A percentile compares a stretch with the other conserved stretches of the same genome.
Evolutionary conservation across 73 alveolate genomes (phyloP).

Genomic region (Diophrys appendiculata): DNA sequence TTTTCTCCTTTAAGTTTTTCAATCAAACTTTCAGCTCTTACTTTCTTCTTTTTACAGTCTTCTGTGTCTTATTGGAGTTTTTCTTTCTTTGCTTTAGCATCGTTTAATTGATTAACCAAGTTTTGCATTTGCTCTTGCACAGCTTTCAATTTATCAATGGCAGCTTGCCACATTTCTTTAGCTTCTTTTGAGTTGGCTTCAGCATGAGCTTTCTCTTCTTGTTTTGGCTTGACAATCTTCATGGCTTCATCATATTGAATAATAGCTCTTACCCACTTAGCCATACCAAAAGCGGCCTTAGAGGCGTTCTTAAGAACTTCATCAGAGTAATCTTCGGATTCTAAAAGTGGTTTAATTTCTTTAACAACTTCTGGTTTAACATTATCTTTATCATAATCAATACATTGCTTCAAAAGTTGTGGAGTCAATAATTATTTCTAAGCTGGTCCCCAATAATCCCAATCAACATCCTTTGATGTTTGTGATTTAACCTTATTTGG

Average conservation of each 20-base stretch:
- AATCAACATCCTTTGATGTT: conserved; percentile 70
- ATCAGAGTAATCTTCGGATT: conserved; percentile 69
- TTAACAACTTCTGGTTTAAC: conserved; percentile 67
- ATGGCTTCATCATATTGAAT: conserved; percentile 78
- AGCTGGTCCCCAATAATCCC: conserved; percentile 89
- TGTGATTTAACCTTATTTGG: conserved; percentile 80
- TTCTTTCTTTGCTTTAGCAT: conserved; percentile 92
- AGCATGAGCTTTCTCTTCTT: conserved; percentile 87
- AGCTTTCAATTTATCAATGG: conserved; percentile 85
- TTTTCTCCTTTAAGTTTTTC: conserved; percentile 95
- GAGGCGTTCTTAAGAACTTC: conserved; percentile 76
- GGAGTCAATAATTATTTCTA: conserved; percentile 75
- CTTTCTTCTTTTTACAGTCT: conserved; percentile 87
- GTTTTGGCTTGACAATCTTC: conserved; percentile 97
- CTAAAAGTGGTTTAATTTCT: conserved; percentile 60
- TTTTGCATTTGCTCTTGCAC: conserved; percentile 83
- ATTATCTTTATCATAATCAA: conserved; percentile 77
- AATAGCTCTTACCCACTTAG: conserved; percentile 92
- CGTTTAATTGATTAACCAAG: conserved; percentile 83
- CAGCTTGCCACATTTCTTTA: conserved; percentile 83
- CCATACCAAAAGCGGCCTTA: conserved; percentile 88
- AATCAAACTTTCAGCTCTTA: conserved; percentile 96
- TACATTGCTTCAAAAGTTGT: conserved; percentile 73
- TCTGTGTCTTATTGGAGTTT: conserved; percentile 90
- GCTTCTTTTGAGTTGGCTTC: conserved; percentile 89